These are phyloP conservation scores for Oropetium thomaeum DNA, from an alignment of 176 grass and related monocot genomes.

Conservation along the genomic window DNA sequence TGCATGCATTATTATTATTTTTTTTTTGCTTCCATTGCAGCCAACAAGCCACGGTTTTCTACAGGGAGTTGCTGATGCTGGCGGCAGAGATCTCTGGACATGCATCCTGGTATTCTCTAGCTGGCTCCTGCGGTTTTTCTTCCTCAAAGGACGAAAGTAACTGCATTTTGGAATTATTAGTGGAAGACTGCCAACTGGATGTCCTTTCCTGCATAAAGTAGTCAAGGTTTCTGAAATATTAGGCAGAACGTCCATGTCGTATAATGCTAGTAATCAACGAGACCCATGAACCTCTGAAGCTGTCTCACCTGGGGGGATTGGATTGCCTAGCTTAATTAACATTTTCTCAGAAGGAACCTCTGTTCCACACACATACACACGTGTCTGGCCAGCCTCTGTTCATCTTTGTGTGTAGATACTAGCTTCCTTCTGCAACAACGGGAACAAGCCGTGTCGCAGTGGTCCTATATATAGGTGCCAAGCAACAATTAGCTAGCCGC, in stretches of 20 bases:
- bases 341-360: too few species aligned
- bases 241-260: slow-evolving; percentile 26
- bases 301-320: too few species aligned
- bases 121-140: not conserved
- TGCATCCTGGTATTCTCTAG: not conserved
- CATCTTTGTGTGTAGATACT: not conserved
- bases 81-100: not conserved
- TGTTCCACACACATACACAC: not conserved
- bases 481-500: too few species aligned
- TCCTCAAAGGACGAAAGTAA: slow-evolving; percentile 25
- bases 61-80: not conserved
- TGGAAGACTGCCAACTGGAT: slow-evolving; percentile 29
- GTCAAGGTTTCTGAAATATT: slow-evolving; percentile 35
- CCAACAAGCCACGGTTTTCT: slow-evolving; percentile 30
- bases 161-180: slow-evolving; percentile 36
- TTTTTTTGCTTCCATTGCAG: slow-evolving; percentile 16
- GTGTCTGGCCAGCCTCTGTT: not conserved
- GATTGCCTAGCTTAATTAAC: too few species aligned
- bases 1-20: too few species aligned
- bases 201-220: slow-evolving; percentile 39
- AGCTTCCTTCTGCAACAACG: not conserved
- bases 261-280: not conserved
- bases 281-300: not conserved
- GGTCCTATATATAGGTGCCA: not conserved
- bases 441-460: not conserved